phyloP scores from a whole-genome alignment of 768 basidiomycete species.

The Kwoniella dendrophila region DNA sequence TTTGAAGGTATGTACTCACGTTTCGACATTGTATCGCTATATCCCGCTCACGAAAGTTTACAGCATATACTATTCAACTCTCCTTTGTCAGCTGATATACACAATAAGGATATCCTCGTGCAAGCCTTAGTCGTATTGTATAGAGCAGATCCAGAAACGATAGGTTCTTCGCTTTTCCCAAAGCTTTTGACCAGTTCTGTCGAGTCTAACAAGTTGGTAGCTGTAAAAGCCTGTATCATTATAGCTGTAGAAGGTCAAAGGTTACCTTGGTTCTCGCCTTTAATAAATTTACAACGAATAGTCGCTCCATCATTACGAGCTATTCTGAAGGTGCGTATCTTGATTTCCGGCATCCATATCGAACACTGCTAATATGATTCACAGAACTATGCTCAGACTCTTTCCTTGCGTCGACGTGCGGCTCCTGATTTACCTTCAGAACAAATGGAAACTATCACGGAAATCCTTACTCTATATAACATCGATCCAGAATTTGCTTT shows the following conservation, averaged over 20 bases:
- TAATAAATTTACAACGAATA: conserved; percentile 10
- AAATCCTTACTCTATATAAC: conserved; percentile 31
- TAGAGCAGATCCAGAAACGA: conserved; percentile 68
- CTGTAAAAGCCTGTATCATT: conserved; percentile 71
- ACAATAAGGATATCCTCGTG: conserved; percentile 73
- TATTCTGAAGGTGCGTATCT: conserved; percentile 36
- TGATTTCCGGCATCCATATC: not conserved
- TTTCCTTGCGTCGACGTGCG: conserved; percentile 2
- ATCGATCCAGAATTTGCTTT: conserved; percentile 33
- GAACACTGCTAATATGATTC: not conserved
- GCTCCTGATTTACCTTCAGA: conserved; percentile 17
- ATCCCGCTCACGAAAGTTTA: conserved; percentile 31
- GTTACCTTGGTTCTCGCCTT: conserved; percentile 30
- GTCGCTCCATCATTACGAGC: conserved; percentile 19
- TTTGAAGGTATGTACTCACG: conserved; percentile 64
- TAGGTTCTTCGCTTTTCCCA: conserved; percentile 65
- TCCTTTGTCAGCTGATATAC: conserved; percentile 66
- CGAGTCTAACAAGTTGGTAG: conserved; percentile 77
- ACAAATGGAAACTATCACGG: conserved; percentile 24
- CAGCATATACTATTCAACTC: conserved; percentile 61
- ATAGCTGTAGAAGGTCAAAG: conserved; percentile 66
- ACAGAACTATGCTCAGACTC: conserved; percentile 12
- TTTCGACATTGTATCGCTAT: not conserved
- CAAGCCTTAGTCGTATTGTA: conserved; percentile 74
- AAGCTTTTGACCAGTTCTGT: conserved; percentile 73